phyloP scores from a whole-genome alignment of 352 stramenopile species.

The Phytophthora parvispora region DNA sequence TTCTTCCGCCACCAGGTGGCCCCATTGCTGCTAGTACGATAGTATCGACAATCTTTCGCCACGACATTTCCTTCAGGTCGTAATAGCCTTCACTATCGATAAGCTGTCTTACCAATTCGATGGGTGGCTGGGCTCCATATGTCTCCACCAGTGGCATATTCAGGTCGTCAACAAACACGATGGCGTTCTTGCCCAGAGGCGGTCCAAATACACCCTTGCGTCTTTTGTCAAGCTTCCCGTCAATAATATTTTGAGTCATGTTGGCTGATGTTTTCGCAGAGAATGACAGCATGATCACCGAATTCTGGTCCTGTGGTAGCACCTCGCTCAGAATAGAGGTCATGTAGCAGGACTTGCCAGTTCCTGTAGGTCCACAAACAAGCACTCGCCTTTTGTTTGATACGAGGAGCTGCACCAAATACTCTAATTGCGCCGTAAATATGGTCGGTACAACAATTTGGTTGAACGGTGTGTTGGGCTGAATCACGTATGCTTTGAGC shows the following conservation, averaged over 20 bases:
- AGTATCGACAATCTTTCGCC: constrained; percentile 93
- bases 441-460: constrained; percentile 96
- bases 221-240: constrained; percentile 96
- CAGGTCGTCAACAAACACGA: constrained; percentile 96
- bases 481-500: constrained; percentile 89
- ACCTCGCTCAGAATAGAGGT: constrained; percentile 86
- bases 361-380: constrained; percentile 94
- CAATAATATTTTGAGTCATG: constrained; percentile 97
- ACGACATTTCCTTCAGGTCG: constrained; percentile 95
- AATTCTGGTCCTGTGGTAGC: constrained; percentile 86
- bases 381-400: constrained; percentile 87
- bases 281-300: constrained; percentile 92
- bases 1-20: constrained; percentile 91
- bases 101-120: constrained; percentile 94
- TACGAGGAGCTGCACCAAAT: constrained; percentile 89
- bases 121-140: constrained; percentile 94
- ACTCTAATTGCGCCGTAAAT: constrained; percentile 93
- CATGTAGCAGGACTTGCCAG: constrained; percentile 94
- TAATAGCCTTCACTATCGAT: constrained; percentile 94
- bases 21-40: constrained; percentile 94
- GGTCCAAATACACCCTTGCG: constrained; percentile 94
- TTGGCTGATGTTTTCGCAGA: constrained; percentile 95
- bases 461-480: constrained; percentile 88
- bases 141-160: constrained; percentile 97
- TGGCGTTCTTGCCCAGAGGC: constrained; percentile 84